phyloP scores from a whole-genome alignment of 2,329 filamentous ascomycete species.

The Trichothecium roseum region DNA sequence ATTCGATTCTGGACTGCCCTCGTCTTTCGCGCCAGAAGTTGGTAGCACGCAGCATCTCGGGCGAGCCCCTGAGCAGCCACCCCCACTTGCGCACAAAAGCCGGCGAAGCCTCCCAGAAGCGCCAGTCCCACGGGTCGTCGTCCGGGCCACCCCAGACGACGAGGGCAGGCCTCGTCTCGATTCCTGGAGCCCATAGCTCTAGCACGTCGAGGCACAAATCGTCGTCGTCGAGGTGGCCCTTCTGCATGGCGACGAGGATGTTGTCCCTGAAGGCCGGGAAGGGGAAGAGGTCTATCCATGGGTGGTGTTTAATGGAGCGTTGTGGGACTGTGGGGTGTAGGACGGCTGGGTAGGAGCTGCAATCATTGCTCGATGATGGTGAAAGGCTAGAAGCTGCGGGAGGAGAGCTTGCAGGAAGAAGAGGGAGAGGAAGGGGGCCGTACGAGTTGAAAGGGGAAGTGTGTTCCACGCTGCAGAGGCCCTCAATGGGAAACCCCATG shows the following conservation, averaged over 20 bases:
- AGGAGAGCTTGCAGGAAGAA: too few relatives aligned
- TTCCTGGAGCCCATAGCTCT: too few relatives aligned
- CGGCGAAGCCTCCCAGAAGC: constrained; percentile 34
- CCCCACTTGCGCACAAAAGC: constrained; percentile 32
- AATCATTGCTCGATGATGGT: too few relatives aligned
- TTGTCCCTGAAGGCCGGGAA: constrained; percentile 22
- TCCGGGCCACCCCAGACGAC: too few relatives aligned
- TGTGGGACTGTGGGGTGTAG: too few relatives aligned
- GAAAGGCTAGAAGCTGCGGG: too few relatives aligned
- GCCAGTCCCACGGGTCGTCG: constrained; percentile 30
- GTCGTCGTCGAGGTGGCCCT: constrained; percentile 10
- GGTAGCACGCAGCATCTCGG: constrained; percentile 21
- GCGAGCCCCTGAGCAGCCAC: constrained; percentile 22
- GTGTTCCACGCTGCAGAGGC: background rate
- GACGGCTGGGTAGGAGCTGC: too few relatives aligned
- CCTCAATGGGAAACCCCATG: background rate
- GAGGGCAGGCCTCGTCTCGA: too few relatives aligned
- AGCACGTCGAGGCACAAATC: constrained; percentile 10
- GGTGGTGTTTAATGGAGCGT: constrained; percentile 16
- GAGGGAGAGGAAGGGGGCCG: too few relatives aligned
- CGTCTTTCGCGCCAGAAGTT: constrained; percentile 26
- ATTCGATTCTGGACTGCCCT: too few relatives aligned
- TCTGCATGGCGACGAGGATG: constrained; percentile 10
- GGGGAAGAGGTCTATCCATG: constrained; percentile 25
- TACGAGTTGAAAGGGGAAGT: background rate